phyloP scores from a whole-genome alignment of 257 asterid genomes.

The Forsythia suspensa region DNA sequence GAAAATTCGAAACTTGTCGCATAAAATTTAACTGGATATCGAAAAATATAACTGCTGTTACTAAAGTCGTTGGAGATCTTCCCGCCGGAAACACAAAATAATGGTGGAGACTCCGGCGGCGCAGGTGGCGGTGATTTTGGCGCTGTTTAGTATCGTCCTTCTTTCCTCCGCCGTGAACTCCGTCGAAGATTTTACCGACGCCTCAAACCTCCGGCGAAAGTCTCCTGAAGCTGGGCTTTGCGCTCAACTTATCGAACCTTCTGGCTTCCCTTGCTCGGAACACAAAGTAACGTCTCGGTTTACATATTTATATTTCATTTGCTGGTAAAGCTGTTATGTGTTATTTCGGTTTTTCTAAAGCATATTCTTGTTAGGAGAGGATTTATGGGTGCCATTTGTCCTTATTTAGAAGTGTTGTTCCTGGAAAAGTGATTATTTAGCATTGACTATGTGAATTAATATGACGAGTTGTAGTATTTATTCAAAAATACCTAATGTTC shows the following conservation, averaged over 20 bases:
- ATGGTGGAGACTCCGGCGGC: conserved; percentile 27
- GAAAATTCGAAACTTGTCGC: too few relatives aligned
- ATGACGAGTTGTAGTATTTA: background rate
- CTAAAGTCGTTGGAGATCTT: too few relatives aligned
- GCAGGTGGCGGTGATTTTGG: conserved; percentile 23
- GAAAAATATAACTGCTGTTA: too few relatives aligned
- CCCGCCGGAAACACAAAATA: too few relatives aligned
- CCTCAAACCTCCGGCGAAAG: conserved; percentile 34
- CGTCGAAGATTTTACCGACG: conserved; percentile 27
- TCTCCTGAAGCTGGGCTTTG: conserved; percentile 57
- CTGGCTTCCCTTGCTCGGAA: conserved; percentile 85
- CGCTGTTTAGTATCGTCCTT: conserved; percentile 18
- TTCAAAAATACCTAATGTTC: background rate
- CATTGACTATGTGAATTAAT: background rate
- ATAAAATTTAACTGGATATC: too few relatives aligned
- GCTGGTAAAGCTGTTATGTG: background rate
- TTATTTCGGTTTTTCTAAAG: background rate
- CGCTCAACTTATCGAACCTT: conserved; percentile 57
- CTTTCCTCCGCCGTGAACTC: conserved; percentile 32
- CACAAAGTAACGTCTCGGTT: conserved; percentile 54
- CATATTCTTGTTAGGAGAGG: background rate
- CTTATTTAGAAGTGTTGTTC: background rate
- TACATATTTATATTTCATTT: background rate
- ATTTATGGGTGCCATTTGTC: background rate
- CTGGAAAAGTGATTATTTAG: background rate